Evolutionary conservation across 176 grass and related monocot species (phyloP).

Genomic region (Cymbopogon citratus): DNA sequence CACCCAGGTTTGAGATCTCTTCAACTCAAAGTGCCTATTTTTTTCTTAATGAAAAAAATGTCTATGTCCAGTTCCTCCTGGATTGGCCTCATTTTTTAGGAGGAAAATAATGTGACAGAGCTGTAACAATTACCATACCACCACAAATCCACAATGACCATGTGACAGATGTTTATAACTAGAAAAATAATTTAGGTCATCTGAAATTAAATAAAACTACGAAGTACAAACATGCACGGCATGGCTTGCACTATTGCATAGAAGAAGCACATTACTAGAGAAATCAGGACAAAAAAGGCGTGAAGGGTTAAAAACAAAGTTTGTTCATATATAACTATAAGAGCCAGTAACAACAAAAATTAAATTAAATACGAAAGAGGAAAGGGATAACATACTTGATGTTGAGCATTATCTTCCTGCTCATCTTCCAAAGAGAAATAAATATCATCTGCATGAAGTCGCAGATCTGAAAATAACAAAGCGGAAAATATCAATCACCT

Average conservation of each 20-base stretch:
- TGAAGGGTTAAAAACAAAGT: background rate
- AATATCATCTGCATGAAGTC: conserved; percentile 93
- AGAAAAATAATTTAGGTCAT: background rate
- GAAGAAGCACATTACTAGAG: background rate
- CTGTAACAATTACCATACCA: background rate
- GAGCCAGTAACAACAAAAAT: background rate
- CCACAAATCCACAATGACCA: background rate
- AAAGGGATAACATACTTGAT: conserved; percentile 59
- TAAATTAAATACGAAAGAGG: background rate
- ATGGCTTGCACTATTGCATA: no score
- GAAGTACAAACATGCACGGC: no score
- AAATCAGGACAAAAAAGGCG: background rate
- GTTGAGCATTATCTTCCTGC: conserved; percentile 62
- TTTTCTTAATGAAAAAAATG: background rate
- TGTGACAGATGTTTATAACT: background rate
- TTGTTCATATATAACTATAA: no score
- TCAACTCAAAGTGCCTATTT: background rate
- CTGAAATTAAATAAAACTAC: background rate
- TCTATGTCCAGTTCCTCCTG: no score
- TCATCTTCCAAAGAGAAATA: conserved; percentile 93
- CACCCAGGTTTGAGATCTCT: background rate
- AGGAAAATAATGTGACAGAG: background rate
- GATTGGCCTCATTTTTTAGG: background rate
- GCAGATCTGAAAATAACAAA: conserved; percentile 70
- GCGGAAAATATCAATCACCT: background rate